phyloP scores from a whole-genome alignment of 2,329 filamentous ascomycete genomes.

The Colletotrichum viniferum region DNA sequence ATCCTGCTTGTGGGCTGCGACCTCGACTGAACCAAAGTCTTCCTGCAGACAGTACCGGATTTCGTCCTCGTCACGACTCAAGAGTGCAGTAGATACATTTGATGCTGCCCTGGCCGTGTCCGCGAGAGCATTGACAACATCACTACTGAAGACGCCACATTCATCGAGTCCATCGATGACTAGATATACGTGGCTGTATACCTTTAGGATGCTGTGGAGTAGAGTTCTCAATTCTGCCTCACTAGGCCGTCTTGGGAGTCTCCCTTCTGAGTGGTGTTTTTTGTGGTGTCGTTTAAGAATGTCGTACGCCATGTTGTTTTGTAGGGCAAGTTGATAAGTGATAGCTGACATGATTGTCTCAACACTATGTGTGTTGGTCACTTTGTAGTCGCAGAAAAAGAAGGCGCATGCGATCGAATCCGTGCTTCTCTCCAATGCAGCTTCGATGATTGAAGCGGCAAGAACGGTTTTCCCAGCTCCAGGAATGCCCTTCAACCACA shows the following conservation, averaged over 20 bases:
- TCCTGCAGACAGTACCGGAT: not conserved
- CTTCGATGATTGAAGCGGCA: not conserved
- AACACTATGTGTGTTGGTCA: not conserved
- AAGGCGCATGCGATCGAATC: not conserved
- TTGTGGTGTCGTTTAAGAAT: not conserved
- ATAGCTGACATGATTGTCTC: not conserved
- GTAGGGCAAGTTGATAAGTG: too few species aligned
- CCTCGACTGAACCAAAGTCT: not conserved
- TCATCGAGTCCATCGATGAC: not conserved
- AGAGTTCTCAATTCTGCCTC: fast-evolving
- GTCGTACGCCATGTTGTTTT: too few species aligned
- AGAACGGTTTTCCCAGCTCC: slow-evolving; percentile 1
- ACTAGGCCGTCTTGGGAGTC: not conserved
- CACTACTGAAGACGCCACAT: not conserved
- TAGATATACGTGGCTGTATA: not conserved
- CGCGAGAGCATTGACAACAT: not conserved
- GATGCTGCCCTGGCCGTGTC: not conserved
- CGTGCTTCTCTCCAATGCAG: not conserved
- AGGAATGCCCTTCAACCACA: not conserved
- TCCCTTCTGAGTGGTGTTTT: not conserved
- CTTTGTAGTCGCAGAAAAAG: slow-evolving; percentile 9
- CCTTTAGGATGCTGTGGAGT: fast-evolving
- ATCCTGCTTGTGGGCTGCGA: not conserved
- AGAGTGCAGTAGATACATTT: not conserved
- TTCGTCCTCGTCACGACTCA: not conserved